phyloP scores from a whole-genome alignment of 2,329 filamentous ascomycete species.

The Thermoascus crustaceus region DNA sequence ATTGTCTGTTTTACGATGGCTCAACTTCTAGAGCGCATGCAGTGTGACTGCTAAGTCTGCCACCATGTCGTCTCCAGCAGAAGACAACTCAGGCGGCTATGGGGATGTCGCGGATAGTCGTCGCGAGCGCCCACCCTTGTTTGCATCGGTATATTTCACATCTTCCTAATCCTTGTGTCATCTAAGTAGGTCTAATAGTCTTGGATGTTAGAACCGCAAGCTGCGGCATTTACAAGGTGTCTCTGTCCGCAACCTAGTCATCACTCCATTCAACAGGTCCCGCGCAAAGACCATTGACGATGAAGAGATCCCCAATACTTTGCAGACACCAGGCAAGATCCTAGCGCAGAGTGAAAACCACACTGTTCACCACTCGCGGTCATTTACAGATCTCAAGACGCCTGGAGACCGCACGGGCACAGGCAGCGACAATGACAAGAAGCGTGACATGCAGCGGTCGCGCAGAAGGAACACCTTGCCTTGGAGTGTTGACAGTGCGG shows the following conservation, averaged over 20 bases:
- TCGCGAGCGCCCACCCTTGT: constrained; percentile 12
- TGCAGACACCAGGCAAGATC: constrained; percentile 61
- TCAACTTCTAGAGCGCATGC: constrained; percentile 2
- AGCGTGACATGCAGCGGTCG: constrained; percentile 14
- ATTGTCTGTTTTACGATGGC: constrained; percentile 13
- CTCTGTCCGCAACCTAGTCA: constrained; percentile 75
- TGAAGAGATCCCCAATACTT: constrained; percentile 59
- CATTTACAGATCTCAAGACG: constrained; percentile 47
- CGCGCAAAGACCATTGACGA: constrained; percentile 63
- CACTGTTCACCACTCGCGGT: constrained; percentile 50
- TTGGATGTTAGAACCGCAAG: constrained; percentile 62
- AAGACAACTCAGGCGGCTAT: constrained; percentile 10
- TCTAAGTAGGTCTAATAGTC: constrained; percentile 12
- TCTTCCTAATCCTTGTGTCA: constrained; percentile 22
- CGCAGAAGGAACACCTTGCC: constrained; percentile 54
- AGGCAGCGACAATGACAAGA: constrained; percentile 12
- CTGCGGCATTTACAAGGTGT: constrained; percentile 81
- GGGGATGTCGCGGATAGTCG: constrained; percentile 11
- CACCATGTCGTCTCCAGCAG: constrained; percentile 16
- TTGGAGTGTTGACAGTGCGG: constrained; percentile 53
- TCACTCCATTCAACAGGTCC: constrained; percentile 47
- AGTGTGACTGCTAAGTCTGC: constrained; percentile 10
- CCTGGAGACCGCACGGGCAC: constrained; percentile 9
- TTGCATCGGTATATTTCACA: constrained; percentile 29
- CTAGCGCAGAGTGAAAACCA: constrained; percentile 44